phyloP scores from a whole-genome alignment of 148 eudicot genomes.

The Rhododendron kiyosumense region DNA sequence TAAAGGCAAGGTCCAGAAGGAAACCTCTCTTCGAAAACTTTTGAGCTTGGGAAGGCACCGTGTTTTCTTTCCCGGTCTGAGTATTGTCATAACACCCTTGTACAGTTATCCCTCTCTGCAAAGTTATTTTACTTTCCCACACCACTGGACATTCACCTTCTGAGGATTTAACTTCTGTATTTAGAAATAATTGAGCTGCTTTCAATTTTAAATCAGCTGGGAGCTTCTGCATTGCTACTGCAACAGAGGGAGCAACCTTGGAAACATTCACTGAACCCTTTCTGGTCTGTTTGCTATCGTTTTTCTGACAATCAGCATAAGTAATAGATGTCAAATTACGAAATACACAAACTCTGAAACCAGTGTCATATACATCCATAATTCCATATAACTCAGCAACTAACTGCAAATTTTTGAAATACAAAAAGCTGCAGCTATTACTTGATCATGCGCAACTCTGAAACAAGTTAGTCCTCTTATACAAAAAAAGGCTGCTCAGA shows the following conservation, averaged over 20 bases:
- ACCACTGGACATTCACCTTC: conserved; percentile 11
- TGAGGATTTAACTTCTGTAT: conserved; percentile 18
- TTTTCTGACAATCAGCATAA: conserved; percentile 30
- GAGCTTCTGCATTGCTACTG: conserved; percentile 20
- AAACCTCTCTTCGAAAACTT: conserved; percentile 34
- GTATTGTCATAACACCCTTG: conserved; percentile 12
- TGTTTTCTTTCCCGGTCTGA: conserved; percentile 17
- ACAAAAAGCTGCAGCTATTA: neutral
- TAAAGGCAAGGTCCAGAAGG: neutral
- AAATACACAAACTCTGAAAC: neutral
- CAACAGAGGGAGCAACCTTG: conserved; percentile 30
- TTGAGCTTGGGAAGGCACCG: conserved; percentile 6
- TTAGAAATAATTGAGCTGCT: conserved; percentile 29
- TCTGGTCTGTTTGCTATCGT: conserved; percentile 26
- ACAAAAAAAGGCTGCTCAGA: neutral
- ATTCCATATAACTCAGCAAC: neutral
- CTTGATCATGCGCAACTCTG: neutral
- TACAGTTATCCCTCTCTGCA: conserved; percentile 12
- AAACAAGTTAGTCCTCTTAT: neutral
- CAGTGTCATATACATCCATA: neutral
- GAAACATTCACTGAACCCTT: conserved; percentile 28
- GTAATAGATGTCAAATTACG: neutral
- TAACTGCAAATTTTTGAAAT: neutral
- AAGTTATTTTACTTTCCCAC: conserved; percentile 19
- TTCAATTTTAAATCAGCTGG: conserved; percentile 25